A percentile compares a stretch with the other conserved stretches of the same genome.
Evolutionary conservation across 1,284 basidiomycete species (phyloP).

Genomic region (Wallemia mellicola): DNA sequence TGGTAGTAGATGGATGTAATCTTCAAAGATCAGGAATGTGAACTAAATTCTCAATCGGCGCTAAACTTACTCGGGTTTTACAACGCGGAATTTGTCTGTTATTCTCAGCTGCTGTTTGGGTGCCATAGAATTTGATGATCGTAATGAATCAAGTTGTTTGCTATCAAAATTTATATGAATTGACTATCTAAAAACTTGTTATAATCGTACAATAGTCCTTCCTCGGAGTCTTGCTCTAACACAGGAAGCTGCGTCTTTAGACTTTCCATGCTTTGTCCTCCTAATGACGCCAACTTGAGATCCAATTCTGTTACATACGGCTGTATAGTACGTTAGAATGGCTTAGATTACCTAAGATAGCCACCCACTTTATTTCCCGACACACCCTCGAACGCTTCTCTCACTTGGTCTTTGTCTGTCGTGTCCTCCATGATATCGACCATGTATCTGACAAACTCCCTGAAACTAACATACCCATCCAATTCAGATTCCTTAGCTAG

Average conservation of each 20-base stretch:
- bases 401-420: constrained; percentile 65
- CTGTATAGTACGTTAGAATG: constrained; percentile 20
- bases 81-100: background rate
- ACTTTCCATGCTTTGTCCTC: constrained; percentile 3
- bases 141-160: too few species aligned
- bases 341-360: background rate
- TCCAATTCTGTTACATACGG: constrained; percentile 82
- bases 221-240: background rate
- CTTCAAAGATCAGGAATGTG: background rate
- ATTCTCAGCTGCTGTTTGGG: background rate
- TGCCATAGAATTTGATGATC: background rate
- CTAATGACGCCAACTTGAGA: constrained; percentile 50
- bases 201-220: constrained; percentile 2
- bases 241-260: background rate
- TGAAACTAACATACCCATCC: constrained; percentile 33
- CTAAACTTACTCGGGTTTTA: background rate
- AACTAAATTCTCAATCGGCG: background rate
- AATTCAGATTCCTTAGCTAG: constrained; percentile 59
- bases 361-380: constrained; percentile 52
- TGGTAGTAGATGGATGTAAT: background rate
- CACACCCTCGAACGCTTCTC: constrained; percentile 74
- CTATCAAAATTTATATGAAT: background rate
- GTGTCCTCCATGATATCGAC: constrained; percentile 89
- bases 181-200: constrained; percentile 3
- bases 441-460: constrained; percentile 79